Evolutionary conservation across 768 basidiomycete species (phyloP).

Genomic region (Neoboletus subvelutipes): DNA sequence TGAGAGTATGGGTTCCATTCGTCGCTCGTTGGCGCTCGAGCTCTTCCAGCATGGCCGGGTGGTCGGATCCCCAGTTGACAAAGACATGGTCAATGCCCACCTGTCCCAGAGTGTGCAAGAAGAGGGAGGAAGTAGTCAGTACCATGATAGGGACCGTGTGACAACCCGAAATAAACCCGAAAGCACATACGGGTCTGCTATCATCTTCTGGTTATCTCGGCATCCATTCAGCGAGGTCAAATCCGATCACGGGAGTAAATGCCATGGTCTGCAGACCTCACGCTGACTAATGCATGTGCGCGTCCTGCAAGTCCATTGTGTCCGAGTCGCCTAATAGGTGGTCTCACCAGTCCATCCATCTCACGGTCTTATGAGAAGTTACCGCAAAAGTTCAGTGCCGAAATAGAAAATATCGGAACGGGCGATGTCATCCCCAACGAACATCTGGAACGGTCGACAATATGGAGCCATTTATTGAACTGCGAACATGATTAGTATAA

Average conservation of each 20-base stretch:
- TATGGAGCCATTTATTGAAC: not conserved
- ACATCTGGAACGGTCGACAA: not conserved
- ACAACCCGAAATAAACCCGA: not conserved
- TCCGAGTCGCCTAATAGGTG: not conserved
- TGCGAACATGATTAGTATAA: not conserved
- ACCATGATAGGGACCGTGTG: constrained; percentile 26
- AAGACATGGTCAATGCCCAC: constrained; percentile 68
- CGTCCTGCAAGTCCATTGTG: too few species aligned
- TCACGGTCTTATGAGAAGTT: not conserved
- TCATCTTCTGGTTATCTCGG: not conserved
- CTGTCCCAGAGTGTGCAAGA: constrained; percentile 52
- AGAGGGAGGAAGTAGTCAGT: constrained; percentile 61
- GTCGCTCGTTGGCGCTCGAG: constrained; percentile 52
- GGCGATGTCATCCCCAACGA: not conserved
- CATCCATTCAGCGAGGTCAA: not conserved
- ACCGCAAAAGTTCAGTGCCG: too few species aligned
- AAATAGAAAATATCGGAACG: too few species aligned
- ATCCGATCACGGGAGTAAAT: not conserved
- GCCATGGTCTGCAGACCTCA: not conserved
- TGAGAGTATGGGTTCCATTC: constrained; percentile 38
- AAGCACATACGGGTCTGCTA: not conserved
- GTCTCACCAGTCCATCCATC: not conserved
- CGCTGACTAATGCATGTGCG: not conserved
- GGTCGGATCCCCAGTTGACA: constrained; percentile 78
- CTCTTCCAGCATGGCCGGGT: constrained; percentile 70